Percentiles rank a stretch among this genome's conserved stretches.
Evolutionary conservation across 495 filamentous ascomycete species (phyloP).

Genomic region (Terfezia claveryi): DNA sequence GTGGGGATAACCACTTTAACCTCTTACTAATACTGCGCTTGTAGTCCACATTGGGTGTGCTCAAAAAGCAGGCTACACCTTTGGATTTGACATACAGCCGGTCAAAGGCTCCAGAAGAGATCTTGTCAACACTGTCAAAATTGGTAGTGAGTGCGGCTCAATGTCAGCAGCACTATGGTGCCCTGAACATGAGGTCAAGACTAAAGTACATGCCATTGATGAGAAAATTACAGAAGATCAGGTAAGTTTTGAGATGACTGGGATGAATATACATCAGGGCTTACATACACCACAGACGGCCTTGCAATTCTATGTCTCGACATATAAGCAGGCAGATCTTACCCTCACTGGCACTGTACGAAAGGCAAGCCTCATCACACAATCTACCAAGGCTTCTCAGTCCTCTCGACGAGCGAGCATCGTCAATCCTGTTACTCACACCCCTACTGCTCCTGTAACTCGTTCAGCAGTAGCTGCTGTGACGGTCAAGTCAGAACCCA

Average conservation of each 20-base stretch:
- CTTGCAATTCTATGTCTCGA: conserved; percentile 62
- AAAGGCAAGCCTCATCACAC: conserved; percentile 46
- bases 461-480: background rate
- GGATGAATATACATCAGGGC: conserved; percentile 10
- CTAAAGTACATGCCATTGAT: conserved; percentile 50
- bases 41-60: conserved; percentile 78
- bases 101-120: conserved; percentile 73
- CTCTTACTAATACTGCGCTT: background rate
- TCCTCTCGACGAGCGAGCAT: conserved; percentile 16
- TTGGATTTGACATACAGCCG: conserved; percentile 78
- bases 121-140: conserved; percentile 43
- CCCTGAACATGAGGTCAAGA: conserved; percentile 56
- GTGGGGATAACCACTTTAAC: background rate
- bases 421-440: conserved; percentile 7
- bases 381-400: conserved; percentile 17
- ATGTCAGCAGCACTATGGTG: conserved; percentile 73
- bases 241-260: too few species aligned
- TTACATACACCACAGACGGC: conserved; percentile 36
- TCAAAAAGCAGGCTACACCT: conserved; percentile 52
- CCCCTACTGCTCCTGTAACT: background rate
- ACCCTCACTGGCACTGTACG: conserved; percentile 74
- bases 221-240: conserved; percentile 36
- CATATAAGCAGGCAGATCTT: conserved; percentile 87
- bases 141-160: conserved; percentile 53
- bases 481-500: background rate